Base-by-base conservation (phyloP, 179 eudicot species). In the Drosera spatulata region DNA sequence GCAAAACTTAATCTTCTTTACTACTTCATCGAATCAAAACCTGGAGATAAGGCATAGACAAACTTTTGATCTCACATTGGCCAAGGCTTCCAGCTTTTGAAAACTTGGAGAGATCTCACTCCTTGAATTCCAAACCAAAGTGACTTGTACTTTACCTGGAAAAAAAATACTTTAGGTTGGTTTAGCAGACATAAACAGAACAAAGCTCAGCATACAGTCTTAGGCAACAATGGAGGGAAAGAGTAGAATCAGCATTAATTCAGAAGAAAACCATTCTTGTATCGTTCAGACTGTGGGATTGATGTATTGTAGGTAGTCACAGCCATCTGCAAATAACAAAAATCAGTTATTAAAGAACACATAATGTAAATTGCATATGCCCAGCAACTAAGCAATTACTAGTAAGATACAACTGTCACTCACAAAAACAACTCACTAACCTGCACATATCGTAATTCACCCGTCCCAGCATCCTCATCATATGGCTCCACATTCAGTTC, bases 61-160 rank as follows among this genome's bases (percentile, higher is more conserved):
- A 43, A 53, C 4, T 37, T 52, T 48, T 4, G 38, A 70, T 39
- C 86, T 81, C 79, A 93, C 99, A 61, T 85, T 79, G 48, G 97
- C 82, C 72, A 93, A 72, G 54, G 80, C 81, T 59, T 74, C 82
- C 56, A 93, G 74, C 65, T 85, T 93, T 38, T 76, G 79, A 58
- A 70, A 76, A 69, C 75, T 71, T 49, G 85, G 77, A 39, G 99
- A 80, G 53, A 63, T 82, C 76, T 93, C 96, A 69, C 72, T 83
- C 75, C 93, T 84, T n/a, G 95, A 78, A 69, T 93, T 93, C 99
- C 99, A 93, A 59, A 93, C 97, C 74, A 93, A 75, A 58, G 95
- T 57, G 69, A 86, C 79, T 76, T 93, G 99, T 55, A 93, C 99
- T 76, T 79, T 84, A 67, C 99, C 99, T 93, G 69, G 4, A 79